These are phyloP conservation scores for Lyophyllum semitale DNA, from an alignment of 768 basidiomycete genomes.

Conservation along the genomic window DNA sequence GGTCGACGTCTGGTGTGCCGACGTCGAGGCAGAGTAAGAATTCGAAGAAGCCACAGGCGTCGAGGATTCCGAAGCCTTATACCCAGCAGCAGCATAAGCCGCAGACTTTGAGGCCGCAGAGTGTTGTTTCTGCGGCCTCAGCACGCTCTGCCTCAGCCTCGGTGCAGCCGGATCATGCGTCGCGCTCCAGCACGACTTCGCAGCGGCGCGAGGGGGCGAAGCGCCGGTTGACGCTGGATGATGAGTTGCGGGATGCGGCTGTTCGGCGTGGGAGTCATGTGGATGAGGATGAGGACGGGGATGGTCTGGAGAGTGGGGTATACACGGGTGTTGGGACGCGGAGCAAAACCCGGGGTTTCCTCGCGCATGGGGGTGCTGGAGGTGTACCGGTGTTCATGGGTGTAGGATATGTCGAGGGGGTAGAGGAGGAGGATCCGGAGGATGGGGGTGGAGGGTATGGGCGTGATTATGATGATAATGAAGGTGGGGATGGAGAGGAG, in stretches of 20 bases:
- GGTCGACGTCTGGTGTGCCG: not conserved
- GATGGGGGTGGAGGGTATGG: not conserved
- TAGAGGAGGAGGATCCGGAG: slow-evolving; percentile 31
- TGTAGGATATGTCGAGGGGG: slow-evolving; percentile 65
- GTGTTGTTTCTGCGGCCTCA: not conserved
- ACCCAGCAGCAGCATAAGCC: not conserved
- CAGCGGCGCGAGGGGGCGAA: not conserved
- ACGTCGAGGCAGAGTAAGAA: not conserved
- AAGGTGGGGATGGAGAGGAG: not conserved
- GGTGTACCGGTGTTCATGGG: slow-evolving; percentile 74
- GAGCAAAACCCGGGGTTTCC: slow-evolving; percentile 58
- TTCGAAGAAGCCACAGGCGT: not conserved
- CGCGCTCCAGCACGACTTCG: not conserved
- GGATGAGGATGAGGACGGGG: slow-evolving; percentile 36
- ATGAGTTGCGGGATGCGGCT: slow-evolving; percentile 58
- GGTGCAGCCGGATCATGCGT: slow-evolving; percentile 9
- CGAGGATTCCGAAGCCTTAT: slow-evolving; percentile 2
- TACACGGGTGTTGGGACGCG: slow-evolving; percentile 57
- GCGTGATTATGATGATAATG: not conserved
- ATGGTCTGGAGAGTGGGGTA: slow-evolving; percentile 51
- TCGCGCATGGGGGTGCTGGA: slow-evolving; percentile 75
- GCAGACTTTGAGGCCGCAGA: not conserved
- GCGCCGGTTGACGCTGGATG: slow-evolving; percentile 59
- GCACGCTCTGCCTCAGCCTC: slow-evolving; percentile 1
- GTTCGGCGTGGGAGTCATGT: slow-evolving; percentile 25